Evolutionary conservation across 306 rosid genomes (phyloP).

Genomic region (Benincasa hispida): DNA sequence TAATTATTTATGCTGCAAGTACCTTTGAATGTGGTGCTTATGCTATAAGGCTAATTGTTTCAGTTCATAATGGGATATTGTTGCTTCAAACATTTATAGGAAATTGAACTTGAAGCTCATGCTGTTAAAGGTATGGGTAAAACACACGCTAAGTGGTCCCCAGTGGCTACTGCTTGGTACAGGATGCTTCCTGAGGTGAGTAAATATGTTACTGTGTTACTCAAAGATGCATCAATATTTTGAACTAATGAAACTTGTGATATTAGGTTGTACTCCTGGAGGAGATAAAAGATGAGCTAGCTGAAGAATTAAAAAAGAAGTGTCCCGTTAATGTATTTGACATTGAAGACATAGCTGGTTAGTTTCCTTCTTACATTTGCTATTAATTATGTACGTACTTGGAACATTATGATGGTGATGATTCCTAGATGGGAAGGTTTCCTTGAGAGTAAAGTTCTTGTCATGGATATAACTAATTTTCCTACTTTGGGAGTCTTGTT

Average conservation of each 20-base stretch:
- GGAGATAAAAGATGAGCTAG: conserved; percentile 48
- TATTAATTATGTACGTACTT: neutral
- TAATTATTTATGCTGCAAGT: neutral
- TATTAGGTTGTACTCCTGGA: conserved; percentile 51
- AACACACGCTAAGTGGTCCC: conserved; percentile 98
- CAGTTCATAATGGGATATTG: neutral
- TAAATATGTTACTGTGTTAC: neutral
- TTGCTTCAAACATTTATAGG: conserved; percentile 30
- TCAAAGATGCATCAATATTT: too few species aligned
- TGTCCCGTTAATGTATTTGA: conserved; percentile 77
- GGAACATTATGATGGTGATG: neutral
- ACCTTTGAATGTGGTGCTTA: neutral
- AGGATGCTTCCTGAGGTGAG: conserved; percentile 64
- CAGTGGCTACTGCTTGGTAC: conserved; percentile 96
- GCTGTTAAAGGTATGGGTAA: conserved; percentile 93
- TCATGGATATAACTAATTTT: neutral
- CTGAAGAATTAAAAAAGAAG: conserved; percentile 51
- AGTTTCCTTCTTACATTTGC: conserved; percentile 2
- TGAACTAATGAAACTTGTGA: neutral
- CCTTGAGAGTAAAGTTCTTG: neutral
- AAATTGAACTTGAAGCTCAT: conserved; percentile 91
- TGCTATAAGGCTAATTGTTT: neutral
- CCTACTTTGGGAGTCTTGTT: neutral
- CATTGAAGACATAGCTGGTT: conserved; percentile 92
- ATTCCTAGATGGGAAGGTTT: neutral